phyloP scores from a whole-genome alignment of 768 basidiomycete species.

The Hypholoma sublateritium region DNA sequence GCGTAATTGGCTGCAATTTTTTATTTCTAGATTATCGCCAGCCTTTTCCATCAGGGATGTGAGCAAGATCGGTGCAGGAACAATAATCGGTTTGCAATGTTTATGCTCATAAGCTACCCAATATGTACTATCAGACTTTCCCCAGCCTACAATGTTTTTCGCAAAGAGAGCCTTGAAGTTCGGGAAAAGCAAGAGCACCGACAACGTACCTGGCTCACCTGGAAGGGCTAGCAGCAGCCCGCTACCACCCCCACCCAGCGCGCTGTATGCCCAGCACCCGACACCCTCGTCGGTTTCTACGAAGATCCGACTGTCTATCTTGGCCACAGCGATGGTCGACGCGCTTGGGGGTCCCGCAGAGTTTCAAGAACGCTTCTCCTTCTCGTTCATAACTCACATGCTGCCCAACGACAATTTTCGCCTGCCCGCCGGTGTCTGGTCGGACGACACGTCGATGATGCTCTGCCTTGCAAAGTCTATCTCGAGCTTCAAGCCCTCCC shows the following conservation, averaged over 20 bases:
- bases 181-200: background rate
- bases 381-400: constrained; percentile 36
- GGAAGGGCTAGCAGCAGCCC: background rate
- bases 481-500: constrained; percentile 24
- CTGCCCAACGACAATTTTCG: constrained; percentile 36
- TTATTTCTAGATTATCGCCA: too few species aligned
- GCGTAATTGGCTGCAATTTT: too few species aligned
- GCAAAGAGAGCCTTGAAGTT: background rate
- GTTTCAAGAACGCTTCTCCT: constrained; percentile 37
- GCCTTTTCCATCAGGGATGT: background rate
- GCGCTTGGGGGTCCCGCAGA: constrained; percentile 46
- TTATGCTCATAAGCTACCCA: background rate
- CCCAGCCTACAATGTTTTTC: background rate
- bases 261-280: constrained; percentile 27
- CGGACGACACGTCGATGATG: constrained; percentile 49
- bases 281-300: constrained; percentile 26
- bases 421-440: constrained; percentile 41
- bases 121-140: background rate
- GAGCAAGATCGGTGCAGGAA: background rate
- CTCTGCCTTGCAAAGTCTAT: constrained; percentile 44
- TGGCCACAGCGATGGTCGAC: constrained; percentile 42
- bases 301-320: constrained; percentile 39
- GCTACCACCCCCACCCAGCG: background rate
- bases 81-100: background rate
- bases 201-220: background rate